Evolutionary conservation across 2,329 filamentous ascomycete species (phyloP).

Genomic region (Sporothrix schenckii): DNA sequence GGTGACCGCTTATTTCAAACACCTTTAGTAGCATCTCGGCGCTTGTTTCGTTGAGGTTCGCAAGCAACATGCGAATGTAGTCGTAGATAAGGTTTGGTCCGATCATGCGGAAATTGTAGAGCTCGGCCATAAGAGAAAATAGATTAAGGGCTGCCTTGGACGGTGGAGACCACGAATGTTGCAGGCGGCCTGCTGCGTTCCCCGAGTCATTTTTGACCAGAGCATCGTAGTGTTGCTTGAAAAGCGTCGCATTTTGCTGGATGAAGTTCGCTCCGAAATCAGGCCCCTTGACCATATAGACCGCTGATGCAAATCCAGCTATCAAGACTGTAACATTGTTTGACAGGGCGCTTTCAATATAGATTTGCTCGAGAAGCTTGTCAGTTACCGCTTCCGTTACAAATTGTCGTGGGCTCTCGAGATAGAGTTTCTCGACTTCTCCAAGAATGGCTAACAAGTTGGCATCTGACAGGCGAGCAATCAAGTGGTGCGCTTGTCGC

Average conservation of each 20-base stretch:
- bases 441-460: conserved; percentile 83
- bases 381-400: conserved; percentile 81
- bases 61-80: conserved; percentile 78
- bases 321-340: conserved; percentile 91
- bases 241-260: conserved; percentile 58
- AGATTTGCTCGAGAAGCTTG: conserved; percentile 75
- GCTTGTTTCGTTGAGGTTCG: conserved; percentile 77
- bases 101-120: conserved; percentile 91
- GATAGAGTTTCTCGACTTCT: conserved; percentile 82
- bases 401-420: conserved; percentile 80
- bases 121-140: conserved; percentile 77
- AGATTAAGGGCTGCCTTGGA: conserved; percentile 73
- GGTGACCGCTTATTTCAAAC: conserved; percentile 77
- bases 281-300: conserved; percentile 84
- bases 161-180: conserved; percentile 30
- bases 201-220: conserved; percentile 40
- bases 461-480: conserved; percentile 91
- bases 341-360: conserved; percentile 74
- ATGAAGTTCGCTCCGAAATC: conserved; percentile 89
- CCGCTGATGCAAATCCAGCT: conserved; percentile 82
- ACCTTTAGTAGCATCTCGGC: conserved; percentile 86
- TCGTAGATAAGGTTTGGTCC: conserved; percentile 85
- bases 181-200: conserved; percentile 33
- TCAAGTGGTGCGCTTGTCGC: conserved; percentile 80
- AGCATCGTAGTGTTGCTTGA: conserved; percentile 66